phyloP scores from a whole-genome alignment of 2,329 filamentous ascomycete species.

The Atkinsonella hypoxylon region DNA sequence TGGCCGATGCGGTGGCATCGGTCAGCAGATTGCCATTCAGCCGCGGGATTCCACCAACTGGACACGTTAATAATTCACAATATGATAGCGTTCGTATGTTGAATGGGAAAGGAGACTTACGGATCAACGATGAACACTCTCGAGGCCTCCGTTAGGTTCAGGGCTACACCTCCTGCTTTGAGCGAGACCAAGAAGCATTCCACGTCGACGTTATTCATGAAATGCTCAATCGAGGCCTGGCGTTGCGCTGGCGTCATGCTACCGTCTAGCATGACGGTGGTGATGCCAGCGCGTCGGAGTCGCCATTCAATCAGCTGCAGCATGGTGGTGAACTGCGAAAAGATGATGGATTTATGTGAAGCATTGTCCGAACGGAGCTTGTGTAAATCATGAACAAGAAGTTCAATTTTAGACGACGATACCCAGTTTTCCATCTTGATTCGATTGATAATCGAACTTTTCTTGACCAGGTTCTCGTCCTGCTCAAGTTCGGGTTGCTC shows the following conservation, averaged over 20 bases:
- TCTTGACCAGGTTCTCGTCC: slow-evolving; percentile 76
- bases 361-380: slow-evolving; percentile 84
- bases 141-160: slow-evolving; percentile 91
- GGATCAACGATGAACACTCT: slow-evolving; percentile 94
- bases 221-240: slow-evolving; percentile 87
- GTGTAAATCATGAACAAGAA: slow-evolving; percentile 88
- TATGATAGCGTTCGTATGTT: no score
- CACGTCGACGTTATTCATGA: slow-evolving; percentile 89
- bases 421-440: slow-evolving; percentile 99
- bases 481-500: slow-evolving; percentile 94
- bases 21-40: slow-evolving; percentile 96
- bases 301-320: slow-evolving; percentile 95
- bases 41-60: slow-evolving; percentile 99
- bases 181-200: slow-evolving; percentile 94
- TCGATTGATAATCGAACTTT: slow-evolving; percentile 93
- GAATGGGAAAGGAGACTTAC: slow-evolving; percentile 38
- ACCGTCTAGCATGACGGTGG: slow-evolving; percentile 94
- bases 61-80: slow-evolving; percentile 14
- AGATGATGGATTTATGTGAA: slow-evolving; percentile 93
- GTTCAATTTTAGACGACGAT: slow-evolving; percentile 94
- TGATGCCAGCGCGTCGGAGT: slow-evolving; percentile 89
- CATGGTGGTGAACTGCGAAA: slow-evolving; percentile 96
- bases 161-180: slow-evolving; percentile 88
- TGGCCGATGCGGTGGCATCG: slow-evolving; percentile 92
- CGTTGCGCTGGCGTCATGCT: slow-evolving; percentile 93